Evolutionary conservation across 192 early-diverging fungal genomes (phyloP).

Genomic region (Anaeromyces robustus): DNA sequence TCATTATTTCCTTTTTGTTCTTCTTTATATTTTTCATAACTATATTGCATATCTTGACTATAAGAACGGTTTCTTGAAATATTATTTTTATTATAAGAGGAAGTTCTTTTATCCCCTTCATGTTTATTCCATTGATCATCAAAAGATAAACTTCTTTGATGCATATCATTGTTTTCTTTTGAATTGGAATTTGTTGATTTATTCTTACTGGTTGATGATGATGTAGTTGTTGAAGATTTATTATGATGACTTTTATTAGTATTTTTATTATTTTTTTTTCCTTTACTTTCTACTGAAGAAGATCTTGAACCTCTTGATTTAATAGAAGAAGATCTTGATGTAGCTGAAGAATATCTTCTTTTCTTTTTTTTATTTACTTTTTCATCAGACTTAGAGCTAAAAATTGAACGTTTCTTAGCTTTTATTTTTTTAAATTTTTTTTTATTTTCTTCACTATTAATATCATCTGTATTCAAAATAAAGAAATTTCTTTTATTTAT

Average conservation of each 20-base stretch:
- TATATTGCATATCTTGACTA: not conserved
- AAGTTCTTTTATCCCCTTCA: not conserved
- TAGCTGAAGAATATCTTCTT: not conserved
- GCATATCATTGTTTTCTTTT: not conserved
- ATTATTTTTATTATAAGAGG: not conserved
- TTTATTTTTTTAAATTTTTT: not conserved
- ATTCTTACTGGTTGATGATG: no score
- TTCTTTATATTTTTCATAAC: not conserved
- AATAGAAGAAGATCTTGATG: no score
- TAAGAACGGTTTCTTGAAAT: not conserved
- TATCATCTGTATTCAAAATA: not conserved
- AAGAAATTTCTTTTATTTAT: not conserved
- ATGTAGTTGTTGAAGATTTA: no score
- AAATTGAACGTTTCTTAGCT: not conserved
- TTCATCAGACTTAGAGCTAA: not conserved
- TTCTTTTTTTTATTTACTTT: not conserved
- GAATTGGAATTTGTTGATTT: not conserved
- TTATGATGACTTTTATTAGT: no score
- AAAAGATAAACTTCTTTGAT: not conserved
- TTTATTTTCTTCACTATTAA: not conserved
- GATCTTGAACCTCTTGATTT: not conserved
- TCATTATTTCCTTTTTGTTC: not conserved
- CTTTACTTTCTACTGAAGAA: not conserved
- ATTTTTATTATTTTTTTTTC: not conserved
- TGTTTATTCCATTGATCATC: not conserved